Evolutionary conservation across 1,139 yeast species (phyloP), one percentile per base, ranked within the genome.

Genomic region (Yamadazyma sp.): DNA sequence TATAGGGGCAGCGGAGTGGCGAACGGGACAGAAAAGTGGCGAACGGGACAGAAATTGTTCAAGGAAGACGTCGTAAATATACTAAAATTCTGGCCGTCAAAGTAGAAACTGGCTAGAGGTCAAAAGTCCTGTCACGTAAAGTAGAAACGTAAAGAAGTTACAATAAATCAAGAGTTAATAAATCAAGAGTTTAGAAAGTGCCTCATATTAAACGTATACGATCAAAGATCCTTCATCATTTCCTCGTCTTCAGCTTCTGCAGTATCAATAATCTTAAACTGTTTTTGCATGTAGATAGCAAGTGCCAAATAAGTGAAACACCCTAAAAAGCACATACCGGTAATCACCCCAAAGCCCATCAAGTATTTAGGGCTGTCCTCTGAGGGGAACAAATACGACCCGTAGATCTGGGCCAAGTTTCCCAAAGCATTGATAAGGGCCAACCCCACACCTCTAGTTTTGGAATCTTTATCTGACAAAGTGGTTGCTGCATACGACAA

Each of bases 311-410:
- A 42, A 2, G 39, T 37, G 12, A 35, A 11, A 18, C 17, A 31
- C 2, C 45, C 48, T 7, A 44, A 31, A 25, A 42, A 43, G 32
- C 48, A 43, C 48, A 45, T 45, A 9, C 46, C 46, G 17, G 48
- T 45, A 27, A 45, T 45, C 15, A 45, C 48, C 3, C 48, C 46
- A 18, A 45, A 45, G n/a, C 48, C 48, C 47, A 41, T 45, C 12
- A 42, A 27, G 32, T 44, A 44, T 25, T 42, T 44, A 12, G 47
- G 47, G 7, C 18, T 9, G 28, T 44, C 47, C 8, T 37, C 15
- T 10, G 20, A 14, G 5, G 47, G 47, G 28, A 44, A 44, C 18
- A 44, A 42, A 14, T 44, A 44, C 20, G 45, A 37, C 7, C 47
- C 48, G 30, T 45, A 45, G n/a, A 45, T 41, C 31, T 45, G 48